Base-by-base conservation (phyloP, 441 rosid species). In the Hura crepitans region DNA sequence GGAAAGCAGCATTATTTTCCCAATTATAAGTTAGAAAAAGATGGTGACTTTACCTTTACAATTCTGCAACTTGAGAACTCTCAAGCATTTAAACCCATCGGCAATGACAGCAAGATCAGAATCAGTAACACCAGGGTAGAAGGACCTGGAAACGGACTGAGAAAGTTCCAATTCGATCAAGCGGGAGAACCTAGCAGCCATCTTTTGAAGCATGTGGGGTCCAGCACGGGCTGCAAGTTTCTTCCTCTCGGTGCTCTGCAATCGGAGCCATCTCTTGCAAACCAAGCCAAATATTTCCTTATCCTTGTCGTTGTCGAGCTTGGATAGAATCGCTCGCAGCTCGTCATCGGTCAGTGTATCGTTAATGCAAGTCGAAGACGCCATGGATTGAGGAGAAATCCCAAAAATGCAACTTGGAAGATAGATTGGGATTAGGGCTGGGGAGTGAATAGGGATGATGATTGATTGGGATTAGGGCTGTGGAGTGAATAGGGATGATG, bases 201-300 rank as follows among this genome's bases (percentile, higher is more conserved):
- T 85, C 75, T 82, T 87, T 62, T 74, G 74, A 62, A 94, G 97
- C 97, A 93, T 83, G 71, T 86, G 97, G 7, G 96, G 85, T 28
- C 97, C 97, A 37, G 99, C 99, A 28, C 96, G 91, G 20, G 88
- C 94, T 13, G 92, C 85, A 49, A 94, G 88, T 82, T 84, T 89
- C 87, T 79, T 89, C 85, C 99, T 83, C 78, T 87, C 97, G 0
- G 89, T 84, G 80, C 97, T 94, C 87, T 94, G 97, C 74, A 94
- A 80, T 66, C 74, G 63, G 43, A 93, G 82, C 98, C 98, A 91
- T 78, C 88, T 77, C 85, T 91, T 89, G 77, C 97, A 93, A n/a
- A 93, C 98, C 83, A 89, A 78, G 22, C 98, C 91, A 51, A 89
- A 91, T 51, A 79, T 82, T 81, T 89, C 98, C 86, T 85, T 89